Percentiles rank a stretch among this genome's conserved stretches.
Conservation (phyloP, 1,284 basidiomycete species). For the Crepidotus sp. region DNA sequence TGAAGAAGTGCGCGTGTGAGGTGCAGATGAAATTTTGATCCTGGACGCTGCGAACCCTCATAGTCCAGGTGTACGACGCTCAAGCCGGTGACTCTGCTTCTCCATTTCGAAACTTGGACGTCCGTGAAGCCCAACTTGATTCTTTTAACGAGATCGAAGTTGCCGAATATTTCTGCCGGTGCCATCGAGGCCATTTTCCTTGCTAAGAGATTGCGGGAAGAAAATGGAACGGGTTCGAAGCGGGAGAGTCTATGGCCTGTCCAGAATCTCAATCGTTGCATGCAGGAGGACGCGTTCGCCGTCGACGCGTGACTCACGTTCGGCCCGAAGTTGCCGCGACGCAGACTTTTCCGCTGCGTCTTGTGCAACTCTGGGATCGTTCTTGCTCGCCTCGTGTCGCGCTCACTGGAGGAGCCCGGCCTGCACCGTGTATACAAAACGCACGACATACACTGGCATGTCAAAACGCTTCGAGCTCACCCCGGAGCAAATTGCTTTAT, state of each 20-base stretch:
- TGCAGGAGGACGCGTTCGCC: constrained; percentile 20
- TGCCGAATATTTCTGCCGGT: constrained; percentile 41
- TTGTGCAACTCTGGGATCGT: background rate
- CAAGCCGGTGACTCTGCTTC: constrained; percentile 69
- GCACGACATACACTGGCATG: constrained; percentile 3
- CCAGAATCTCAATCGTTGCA: constrained; percentile 29
- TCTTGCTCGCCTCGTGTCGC: background rate
- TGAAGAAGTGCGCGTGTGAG: background rate
- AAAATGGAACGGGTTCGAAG: constrained; percentile 14
- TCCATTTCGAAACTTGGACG: constrained; percentile 77
- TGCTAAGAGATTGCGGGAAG: constrained; percentile 5
- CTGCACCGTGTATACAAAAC: background rate
- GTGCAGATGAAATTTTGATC: background rate
- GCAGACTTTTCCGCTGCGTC: background rate
- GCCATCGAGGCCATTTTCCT: constrained; percentile 14
- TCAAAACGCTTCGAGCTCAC: constrained; percentile 28
- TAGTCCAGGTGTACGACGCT: constrained; percentile 78
- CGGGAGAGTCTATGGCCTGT: constrained; percentile 17
- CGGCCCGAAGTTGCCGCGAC: no score
- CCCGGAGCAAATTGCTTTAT: constrained; percentile 46
- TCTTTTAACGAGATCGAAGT: constrained; percentile 73
- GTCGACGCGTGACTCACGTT: no score
- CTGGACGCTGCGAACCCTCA: constrained; percentile 43
- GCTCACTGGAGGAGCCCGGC: background rate
- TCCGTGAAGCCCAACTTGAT: constrained; percentile 70